Evolutionary conservation across 331 rosid genomes (phyloP).

Genomic region (Erythrophleum ivorense): DNA sequence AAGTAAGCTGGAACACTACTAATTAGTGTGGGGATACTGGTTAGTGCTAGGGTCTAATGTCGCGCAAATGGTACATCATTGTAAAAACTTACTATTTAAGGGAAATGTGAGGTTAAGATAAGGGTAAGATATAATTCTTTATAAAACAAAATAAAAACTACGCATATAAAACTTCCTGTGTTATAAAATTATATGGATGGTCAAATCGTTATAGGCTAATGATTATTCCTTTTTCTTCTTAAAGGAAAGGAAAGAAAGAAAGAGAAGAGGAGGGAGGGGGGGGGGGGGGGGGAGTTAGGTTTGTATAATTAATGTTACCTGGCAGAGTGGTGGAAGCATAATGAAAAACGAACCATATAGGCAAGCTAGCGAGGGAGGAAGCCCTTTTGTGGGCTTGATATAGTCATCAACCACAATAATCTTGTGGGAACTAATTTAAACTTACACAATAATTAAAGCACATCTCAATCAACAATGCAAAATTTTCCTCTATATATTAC

Average conservation of each 20-base stretch:
- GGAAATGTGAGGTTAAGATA: neutral
- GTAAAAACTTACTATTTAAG: too few relatives aligned
- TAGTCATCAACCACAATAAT: slow-evolving; percentile 42
- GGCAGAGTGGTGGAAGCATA: neutral
- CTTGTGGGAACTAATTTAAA: neutral
- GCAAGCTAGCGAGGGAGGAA: slow-evolving; percentile 10
- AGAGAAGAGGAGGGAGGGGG: too few relatives aligned
- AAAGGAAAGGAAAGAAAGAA: too few relatives aligned
- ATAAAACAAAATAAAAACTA: neutral
- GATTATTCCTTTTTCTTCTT: neutral
- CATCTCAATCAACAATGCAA: slow-evolving; percentile 42
- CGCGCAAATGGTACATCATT: too few relatives aligned
- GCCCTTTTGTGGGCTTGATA: slow-evolving; percentile 36
- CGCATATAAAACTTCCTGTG: too few relatives aligned
- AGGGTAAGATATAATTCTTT: neutral
- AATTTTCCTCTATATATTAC: slow-evolving; percentile 15
- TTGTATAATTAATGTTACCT: neutral
- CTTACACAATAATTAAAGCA: slow-evolving; percentile 13
- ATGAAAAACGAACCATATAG: neutral
- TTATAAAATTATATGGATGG: too few relatives aligned
- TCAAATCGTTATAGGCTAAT: neutral
- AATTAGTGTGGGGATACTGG: neutral
- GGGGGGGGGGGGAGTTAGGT: neutral
- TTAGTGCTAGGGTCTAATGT: neutral
- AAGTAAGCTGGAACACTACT: neutral